Evolutionary conservation across 495 filamentous ascomycete genomes (phyloP).

Genomic region (Platismatia glauca): DNA sequence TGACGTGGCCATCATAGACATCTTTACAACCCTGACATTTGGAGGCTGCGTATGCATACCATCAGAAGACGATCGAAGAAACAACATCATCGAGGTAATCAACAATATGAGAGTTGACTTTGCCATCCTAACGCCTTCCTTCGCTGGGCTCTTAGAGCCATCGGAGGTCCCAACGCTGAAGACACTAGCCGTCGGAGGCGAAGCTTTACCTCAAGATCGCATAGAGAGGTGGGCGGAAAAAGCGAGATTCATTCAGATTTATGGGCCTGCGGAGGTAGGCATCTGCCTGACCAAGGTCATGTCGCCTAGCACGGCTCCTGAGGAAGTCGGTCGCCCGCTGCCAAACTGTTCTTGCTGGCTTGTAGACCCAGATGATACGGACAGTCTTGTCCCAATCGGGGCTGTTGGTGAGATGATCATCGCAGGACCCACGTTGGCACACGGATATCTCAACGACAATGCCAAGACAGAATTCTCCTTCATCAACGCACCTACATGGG

Average conservation of each 20-base stretch:
- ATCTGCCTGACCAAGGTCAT: constrained; percentile 6
- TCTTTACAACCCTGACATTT: constrained; percentile 53
- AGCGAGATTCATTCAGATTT: constrained; percentile 43
- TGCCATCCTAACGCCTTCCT: constrained; percentile 39
- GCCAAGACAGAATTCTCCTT: constrained; percentile 30
- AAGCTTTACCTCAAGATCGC: constrained; percentile 34
- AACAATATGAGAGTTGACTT: constrained; percentile 20
- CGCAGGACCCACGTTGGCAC: constrained; percentile 30
- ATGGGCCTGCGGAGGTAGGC: constrained; percentile 48
- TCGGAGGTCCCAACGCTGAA: constrained; percentile 33
- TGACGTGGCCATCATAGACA: constrained; percentile 57
- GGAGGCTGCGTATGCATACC: constrained; percentile 61
- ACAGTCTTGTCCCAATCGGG: constrained; percentile 31
- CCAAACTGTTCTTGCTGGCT: constrained; percentile 28
- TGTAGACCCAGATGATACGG: constrained; percentile 27
- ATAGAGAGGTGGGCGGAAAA: constrained; percentile 37
- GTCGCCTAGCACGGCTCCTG: neutral
- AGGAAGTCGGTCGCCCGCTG: constrained; percentile 15
- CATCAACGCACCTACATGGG: constrained; percentile 21
- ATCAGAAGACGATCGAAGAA: constrained; percentile 45
- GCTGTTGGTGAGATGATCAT: constrained; percentile 34
- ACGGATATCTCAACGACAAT: constrained; percentile 32
- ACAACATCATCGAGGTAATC: constrained; percentile 14
- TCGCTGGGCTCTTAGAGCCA: constrained; percentile 41
- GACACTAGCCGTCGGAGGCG: constrained; percentile 37